These are phyloP conservation scores for Kwoniella shivajii DNA, from an alignment of 1,284 basidiomycete genomes.

Conservation along the genomic window DNA sequence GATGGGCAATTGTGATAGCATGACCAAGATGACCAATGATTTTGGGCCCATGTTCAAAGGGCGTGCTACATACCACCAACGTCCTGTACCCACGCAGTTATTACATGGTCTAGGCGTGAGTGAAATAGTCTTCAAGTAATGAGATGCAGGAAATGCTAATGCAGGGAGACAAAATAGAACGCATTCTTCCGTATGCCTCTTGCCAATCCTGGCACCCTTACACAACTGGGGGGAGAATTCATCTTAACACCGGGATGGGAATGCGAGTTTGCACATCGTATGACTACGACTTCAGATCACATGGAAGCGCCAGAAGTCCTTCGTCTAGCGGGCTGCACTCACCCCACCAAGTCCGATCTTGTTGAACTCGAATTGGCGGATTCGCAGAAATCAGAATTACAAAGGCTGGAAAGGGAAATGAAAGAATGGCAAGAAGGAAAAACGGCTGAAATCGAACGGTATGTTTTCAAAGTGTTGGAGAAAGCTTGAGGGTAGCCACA, in stretches of 20 bases:
- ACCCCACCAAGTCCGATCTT: conserved; percentile 30
- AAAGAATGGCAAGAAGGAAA: conserved; percentile 33
- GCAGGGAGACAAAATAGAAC: no score
- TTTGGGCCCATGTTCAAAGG: conserved; percentile 42
- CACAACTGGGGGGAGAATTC: conserved; percentile 54
- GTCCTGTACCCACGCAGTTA: conserved; percentile 38
- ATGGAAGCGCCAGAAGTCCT: conserved; percentile 51
- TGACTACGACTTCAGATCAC: conserved; percentile 53
- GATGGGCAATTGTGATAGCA: conserved; percentile 20
- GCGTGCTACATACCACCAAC: conserved; percentile 46
- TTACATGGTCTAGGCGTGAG: conserved; percentile 40
- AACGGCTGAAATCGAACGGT: conserved; percentile 41
- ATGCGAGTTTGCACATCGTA: conserved; percentile 54
- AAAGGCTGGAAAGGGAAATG: conserved; percentile 37
- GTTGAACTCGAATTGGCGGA: conserved; percentile 26
- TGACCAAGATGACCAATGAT: conserved; percentile 46
- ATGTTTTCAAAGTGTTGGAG: conserved; percentile 5
- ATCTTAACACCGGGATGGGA: conserved; percentile 40
- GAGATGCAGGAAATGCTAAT: no score
- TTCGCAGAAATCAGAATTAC: conserved; percentile 32
- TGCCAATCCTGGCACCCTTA: conserved; percentile 42
- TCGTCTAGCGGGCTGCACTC: conserved; percentile 33
- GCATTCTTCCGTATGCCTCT: conserved; percentile 45
- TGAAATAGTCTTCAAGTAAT: not conserved
- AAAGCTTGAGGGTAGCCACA: not conserved